Evolutionary conservation across 371 early-diverging fungal species (phyloP).

Genomic region (Mortierella sp.): DNA sequence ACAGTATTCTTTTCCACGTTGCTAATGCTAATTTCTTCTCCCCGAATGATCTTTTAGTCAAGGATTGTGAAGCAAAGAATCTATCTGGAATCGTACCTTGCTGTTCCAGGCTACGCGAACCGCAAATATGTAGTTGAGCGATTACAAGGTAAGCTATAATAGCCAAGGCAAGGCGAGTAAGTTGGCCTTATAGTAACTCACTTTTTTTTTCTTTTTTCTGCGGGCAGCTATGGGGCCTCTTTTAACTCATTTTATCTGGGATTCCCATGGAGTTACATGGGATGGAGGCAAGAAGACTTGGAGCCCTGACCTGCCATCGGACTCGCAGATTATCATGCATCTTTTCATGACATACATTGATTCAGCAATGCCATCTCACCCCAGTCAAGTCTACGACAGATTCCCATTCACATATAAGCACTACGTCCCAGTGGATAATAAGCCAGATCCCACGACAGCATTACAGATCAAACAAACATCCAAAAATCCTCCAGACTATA

Average conservation of each 20-base stretch:
- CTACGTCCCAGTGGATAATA: conserved; percentile 49
- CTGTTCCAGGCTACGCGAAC: conserved; percentile 50
- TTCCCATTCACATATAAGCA: conserved; percentile 57
- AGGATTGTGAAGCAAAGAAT: conserved; percentile 38
- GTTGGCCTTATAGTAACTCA: not conserved
- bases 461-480: conserved; percentile 54
- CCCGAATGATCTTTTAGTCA: not conserved
- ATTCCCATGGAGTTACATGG: conserved; percentile 46
- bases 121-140: conserved; percentile 55
- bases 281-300: conserved; percentile 44
- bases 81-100: conserved; percentile 45
- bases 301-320: conserved; percentile 49
- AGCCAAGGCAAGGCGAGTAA: not conserved
- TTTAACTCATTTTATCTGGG: conserved; percentile 52
- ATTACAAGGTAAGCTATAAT: conserved; percentile 30
- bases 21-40: not conserved
- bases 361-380: conserved; percentile 47
- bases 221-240: conserved; percentile 47
- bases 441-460: conserved; percentile 37
- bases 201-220: not conserved
- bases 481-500: conserved; percentile 48
- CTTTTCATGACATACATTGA: conserved; percentile 49
- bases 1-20: too few relatives aligned
- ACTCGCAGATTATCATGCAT: conserved; percentile 55
- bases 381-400: conserved; percentile 30